phyloP scores from a whole-genome alignment of 2,329 filamentous ascomycete genomes.

The Fusarium duplospermum region DNA sequence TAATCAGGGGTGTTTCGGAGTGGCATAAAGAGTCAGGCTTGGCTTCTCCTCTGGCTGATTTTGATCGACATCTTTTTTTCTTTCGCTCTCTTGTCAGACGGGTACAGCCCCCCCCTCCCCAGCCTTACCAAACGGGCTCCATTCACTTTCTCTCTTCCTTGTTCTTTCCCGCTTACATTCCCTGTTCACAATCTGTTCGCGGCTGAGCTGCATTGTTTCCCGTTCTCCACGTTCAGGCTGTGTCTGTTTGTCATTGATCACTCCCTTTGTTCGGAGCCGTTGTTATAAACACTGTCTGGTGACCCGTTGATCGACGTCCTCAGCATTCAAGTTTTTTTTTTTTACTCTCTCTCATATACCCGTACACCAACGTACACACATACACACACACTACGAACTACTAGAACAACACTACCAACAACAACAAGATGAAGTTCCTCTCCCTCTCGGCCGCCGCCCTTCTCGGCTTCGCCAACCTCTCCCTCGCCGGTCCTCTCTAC shows the following conservation, averaged over 20 bases:
- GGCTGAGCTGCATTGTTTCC: background rate
- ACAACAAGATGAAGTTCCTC: conserved; percentile 45
- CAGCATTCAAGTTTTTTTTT: background rate
- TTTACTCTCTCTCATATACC: background rate
- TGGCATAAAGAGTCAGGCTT: background rate
- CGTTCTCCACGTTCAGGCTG: background rate
- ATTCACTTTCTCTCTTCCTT: background rate
- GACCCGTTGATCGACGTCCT: background rate
- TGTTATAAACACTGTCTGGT: background rate
- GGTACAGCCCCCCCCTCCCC: background rate
- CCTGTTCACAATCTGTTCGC: background rate
- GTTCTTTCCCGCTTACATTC: background rate
- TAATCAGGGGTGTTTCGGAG: background rate
- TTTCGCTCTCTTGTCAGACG: background rate
- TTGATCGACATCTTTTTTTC: background rate
- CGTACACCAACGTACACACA: background rate
- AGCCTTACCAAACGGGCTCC: background rate
- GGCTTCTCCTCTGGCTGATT: background rate
- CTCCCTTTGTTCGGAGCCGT: background rate
- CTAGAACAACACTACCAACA: background rate
- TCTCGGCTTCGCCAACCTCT: conserved; percentile 30
- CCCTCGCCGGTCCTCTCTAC: conserved; percentile 29
- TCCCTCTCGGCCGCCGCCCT: conserved; percentile 24
- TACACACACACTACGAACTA: background rate
- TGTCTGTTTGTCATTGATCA: background rate